Conservation (phyloP, 257 asterid genomes). For the Gynochthodes officinalis region DNA sequence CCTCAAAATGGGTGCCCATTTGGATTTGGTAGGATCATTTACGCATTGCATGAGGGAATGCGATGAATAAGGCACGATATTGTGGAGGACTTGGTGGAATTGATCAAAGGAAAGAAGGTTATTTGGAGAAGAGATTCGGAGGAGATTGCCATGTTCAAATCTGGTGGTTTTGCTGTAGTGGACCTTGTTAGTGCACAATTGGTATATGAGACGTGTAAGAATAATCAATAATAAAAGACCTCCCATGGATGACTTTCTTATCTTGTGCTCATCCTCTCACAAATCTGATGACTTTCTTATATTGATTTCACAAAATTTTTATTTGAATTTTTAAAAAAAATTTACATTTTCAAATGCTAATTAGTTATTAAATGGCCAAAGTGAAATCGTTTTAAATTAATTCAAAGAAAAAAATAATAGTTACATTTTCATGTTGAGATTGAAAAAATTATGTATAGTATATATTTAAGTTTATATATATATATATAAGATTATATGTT, state of each 20-base stretch:
- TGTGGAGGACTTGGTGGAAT: constrained; percentile 67
- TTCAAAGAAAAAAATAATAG: no score
- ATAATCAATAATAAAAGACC: neutral
- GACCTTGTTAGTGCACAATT: constrained; percentile 81
- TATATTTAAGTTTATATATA: no score
- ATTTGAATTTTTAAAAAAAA: no score
- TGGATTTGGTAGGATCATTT: constrained; percentile 94
- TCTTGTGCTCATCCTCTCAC: no score
- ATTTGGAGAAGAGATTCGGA: constrained; percentile 46
- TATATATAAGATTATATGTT: no score
- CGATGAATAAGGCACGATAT: constrained; percentile 61
- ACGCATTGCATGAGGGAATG: constrained; percentile 76
- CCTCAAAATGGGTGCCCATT: constrained; percentile 73
- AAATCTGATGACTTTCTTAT: no score
- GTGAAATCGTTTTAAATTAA: no score
- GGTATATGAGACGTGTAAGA: constrained; percentile 49
- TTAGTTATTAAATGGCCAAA: no score
- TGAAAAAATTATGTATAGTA: no score
- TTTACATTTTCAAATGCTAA: no score
- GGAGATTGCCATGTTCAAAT: constrained; percentile 83
- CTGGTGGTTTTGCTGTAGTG: constrained; percentile 81
- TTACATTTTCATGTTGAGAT: no score
- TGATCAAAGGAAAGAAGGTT: constrained; percentile 56
- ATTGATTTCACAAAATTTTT: no score
- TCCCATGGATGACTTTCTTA: neutral